Base-by-base conservation (phyloP, 495 filamentous ascomycete species). In the Penicillium alfredii region DNA sequence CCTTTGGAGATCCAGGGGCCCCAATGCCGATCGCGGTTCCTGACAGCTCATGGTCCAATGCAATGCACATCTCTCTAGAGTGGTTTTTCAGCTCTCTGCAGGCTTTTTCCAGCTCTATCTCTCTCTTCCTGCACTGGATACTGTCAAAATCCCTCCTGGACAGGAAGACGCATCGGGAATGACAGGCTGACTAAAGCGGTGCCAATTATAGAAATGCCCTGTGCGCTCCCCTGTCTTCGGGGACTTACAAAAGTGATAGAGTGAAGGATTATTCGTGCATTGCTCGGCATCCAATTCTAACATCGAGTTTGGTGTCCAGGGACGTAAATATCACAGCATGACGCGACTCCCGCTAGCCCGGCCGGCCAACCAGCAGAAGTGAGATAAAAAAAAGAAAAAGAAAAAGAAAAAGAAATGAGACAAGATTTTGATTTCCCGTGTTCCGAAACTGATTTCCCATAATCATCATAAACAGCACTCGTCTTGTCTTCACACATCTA, bases 401-500 rank as follows among this genome's bases (percentile, higher is more conserved):
- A 36, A 27, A 25, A 25, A 33, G 16, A 23, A 32, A 23, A 28
- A 30, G 15, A 31, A 31, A 40, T 20, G 21, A 21, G 22, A 13
- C 38, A 45, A 49, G 47, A 50, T 57, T 57, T 54, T 54, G 35
- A 39, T 57, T 45, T 41, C 35, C 49, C 44, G 21, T 51, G 36
- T 41, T 30, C 44, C 19, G 27, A 23, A 42, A 28, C 38, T 43
- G 30, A 39, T 32, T 34, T 45, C 42, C 40, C 44, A 49, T 51
- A 43, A 13, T 49, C 48, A 33, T 54, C 40, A 41, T 57, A 49
- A 56, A 54, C 49, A 54, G 40, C 35, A 38, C 31, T 32, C 31
- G 12, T 9, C 17, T n/a, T n/a, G n/a, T n/a, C n/a, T n/a, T n/a
- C 18, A 13, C 22, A 4, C 14, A 40, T 49, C 46, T 66, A 87